Percentiles rank a stretch among this genome's conserved stretches.
These are phyloP conservation scores for Peronospora belbahrii DNA, from an alignment of 352 stramenopile genomes.

Conservation along the genomic window DNA sequence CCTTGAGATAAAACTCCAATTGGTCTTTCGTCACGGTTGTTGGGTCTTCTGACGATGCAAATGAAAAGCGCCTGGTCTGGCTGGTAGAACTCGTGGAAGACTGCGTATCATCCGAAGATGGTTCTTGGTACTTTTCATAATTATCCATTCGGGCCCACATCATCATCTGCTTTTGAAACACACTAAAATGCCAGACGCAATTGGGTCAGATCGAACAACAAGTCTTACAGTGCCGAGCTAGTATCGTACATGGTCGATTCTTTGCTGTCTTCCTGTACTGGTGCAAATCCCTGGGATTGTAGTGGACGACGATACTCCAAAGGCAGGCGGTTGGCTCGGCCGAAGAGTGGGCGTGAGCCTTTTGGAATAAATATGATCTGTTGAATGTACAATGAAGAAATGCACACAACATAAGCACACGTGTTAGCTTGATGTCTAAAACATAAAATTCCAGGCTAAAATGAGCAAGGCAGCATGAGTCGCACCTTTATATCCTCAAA, in stretches of 20 bases:
- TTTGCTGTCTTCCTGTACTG: slow-evolving; percentile 41
- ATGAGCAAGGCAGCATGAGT: background rate
- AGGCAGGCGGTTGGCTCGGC: slow-evolving; percentile 33
- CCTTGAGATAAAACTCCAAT: slow-evolving; percentile 84
- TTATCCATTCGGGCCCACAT: slow-evolving; percentile 67
- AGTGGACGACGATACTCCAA: slow-evolving; percentile 39
- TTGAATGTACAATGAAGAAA: slow-evolving; percentile 6
- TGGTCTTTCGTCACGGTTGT: slow-evolving; percentile 68
- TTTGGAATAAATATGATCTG: slow-evolving; percentile 80
- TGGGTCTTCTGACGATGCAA: slow-evolving; percentile 48
- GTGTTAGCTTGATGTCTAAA: slow-evolving; percentile 9
- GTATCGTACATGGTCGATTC: slow-evolving; percentile 43
- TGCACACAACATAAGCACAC: too few species aligned
- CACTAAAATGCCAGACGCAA: slow-evolving; percentile 7
- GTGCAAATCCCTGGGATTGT: slow-evolving; percentile 29
- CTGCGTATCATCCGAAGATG: slow-evolving; percentile 45
- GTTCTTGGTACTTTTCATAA: slow-evolving; percentile 33
- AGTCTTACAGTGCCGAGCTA: background rate
- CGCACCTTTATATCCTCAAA: slow-evolving; percentile 73
- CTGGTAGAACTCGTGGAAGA: slow-evolving; percentile 52
- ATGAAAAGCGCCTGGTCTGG: slow-evolving; percentile 42
- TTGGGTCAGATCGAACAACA: background rate
- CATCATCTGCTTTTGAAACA: slow-evolving; percentile 77
- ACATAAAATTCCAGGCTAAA: background rate
- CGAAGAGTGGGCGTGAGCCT: slow-evolving; percentile 60